Evolutionary conservation across 2,329 filamentous ascomycete species (phyloP).

Genomic region (Macroventuria anomochaeta): DNA sequence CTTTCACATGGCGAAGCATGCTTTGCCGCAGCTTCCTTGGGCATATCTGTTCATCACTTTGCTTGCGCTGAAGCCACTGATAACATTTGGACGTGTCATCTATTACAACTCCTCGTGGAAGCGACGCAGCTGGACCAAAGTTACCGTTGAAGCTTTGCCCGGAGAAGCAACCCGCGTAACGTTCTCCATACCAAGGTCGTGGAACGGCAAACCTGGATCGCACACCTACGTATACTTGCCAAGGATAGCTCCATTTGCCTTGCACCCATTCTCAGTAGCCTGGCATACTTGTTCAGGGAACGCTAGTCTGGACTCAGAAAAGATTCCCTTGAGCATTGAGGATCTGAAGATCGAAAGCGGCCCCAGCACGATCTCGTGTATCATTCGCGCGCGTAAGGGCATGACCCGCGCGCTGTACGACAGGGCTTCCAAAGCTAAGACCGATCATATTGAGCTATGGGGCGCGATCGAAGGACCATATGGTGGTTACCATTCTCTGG

Average conservation of each 20-base stretch:
- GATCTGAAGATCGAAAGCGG: conserved; percentile 54
- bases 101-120: conserved; percentile 69
- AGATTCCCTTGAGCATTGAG: conserved; percentile 41
- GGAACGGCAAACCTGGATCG: conserved; percentile 73
- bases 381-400: conserved; percentile 83
- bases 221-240: conserved; percentile 80
- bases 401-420: conserved; percentile 81
- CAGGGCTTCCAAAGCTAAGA: conserved; percentile 60
- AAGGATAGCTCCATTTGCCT: conserved; percentile 69
- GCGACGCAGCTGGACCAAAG: conserved; percentile 64
- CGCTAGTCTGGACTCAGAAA: conserved; percentile 7
- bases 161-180: conserved; percentile 75
- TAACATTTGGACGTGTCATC: conserved; percentile 63
- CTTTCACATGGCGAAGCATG: conserved; percentile 64
- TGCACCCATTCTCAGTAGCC: conserved; percentile 77
- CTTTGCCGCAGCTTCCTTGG: conserved; percentile 64
- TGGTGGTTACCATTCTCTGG: conserved; percentile 72
- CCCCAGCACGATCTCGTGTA: conserved; percentile 61
- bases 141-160: conserved; percentile 69
- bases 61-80: conserved; percentile 66
- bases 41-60: conserved; percentile 65
- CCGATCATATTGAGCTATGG: conserved; percentile 62
- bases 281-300: conserved; percentile 68
- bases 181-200: conserved; percentile 71
- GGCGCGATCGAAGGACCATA: conserved; percentile 89